Base-by-base conservation (phyloP, 306 rosid genomes). In the Luffa aegyptiaca region DNA sequence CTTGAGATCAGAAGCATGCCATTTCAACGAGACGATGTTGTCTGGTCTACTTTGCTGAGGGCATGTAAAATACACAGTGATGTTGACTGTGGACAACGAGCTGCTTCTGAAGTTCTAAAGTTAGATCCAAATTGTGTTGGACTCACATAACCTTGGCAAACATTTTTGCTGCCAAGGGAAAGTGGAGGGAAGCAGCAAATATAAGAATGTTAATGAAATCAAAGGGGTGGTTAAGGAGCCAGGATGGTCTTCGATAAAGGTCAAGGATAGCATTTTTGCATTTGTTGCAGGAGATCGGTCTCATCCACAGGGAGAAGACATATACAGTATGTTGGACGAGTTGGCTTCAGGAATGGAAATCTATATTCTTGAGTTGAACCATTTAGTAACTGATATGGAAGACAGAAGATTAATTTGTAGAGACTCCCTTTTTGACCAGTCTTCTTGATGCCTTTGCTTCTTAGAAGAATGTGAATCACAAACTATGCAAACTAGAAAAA, bases 211-310 rank as follows among this genome's bases (percentile, higher is more conserved):
- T 75, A 66, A 89, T 93, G 98, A 92, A 83, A 84, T 89, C 90
- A 35, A 92, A 88, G 82, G 97, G 96, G 18, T 94, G 75, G 81
- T 86, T 75, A 94, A 94, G 82, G 97, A 94, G 85, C 91, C 88
- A 14, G 94, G 97, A 73, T 90, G 98, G 98, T 93, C 97, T 37
- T 90, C 90, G 90, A 81, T 90, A 71, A 85, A 92, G 70, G 88
- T 90, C 74, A 82, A 83, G 65, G 90, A 86, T 76, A 80, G 51
- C 78, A 68, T 86, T 80, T 89, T 84, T 81, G 84, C 81, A 37
- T 92, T 92, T 86, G 85, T 92, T 83, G 81, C 96, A 8, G 91
- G 94, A 71, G 93, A 86, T 79, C 80, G 75, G 76, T 88, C 92
- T 46, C 91, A 88, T 85, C 86, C 90, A 8, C 89, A 81, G 80